Evolutionary conservation across 2,329 filamentous ascomycete species (phyloP), one percentile per base, ranked within the genome.

Genomic region (Aaosphaeria pasadenensis): DNA sequence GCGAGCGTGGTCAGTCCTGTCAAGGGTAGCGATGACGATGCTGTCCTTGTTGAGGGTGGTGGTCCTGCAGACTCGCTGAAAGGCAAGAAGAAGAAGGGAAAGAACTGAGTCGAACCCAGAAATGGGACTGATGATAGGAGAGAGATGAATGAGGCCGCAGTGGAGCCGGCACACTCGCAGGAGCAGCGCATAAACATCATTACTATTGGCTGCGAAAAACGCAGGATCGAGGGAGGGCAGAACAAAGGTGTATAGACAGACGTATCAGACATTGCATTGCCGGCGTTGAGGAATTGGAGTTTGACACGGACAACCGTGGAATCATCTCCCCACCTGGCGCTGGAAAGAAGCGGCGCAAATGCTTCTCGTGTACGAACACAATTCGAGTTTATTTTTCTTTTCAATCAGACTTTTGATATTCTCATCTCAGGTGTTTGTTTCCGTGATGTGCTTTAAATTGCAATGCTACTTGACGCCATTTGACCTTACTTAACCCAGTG

Each of bases 41-140:
- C 84, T 13, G 88, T 95, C 28, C 74, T 95, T 54, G 89, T 95
- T 43, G 88, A 94, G 61, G 72, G 72, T n/a, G 77, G 75, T 45
- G 75, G 74, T 11, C 74, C 76, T 17, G 70, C 71, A 31, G 70
- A 68, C 51, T 64, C 49, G 70, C 69, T 56, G 69, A 72, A 59
- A 73, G 73, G 71, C 75, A 71, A 73, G 58, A 77, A 82, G 74
- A 84, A 80, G 76, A 86, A 84, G 77, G 78, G 75, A 40, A 40
- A 40, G 39, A 13, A 28, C 9, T 40, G 39, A 40, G 7, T 40
- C 39, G 33, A 40, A 24, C 7, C 9, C 17, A 11, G 33, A 36
- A 4, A n/a, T 9, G 33, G 33, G 33, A 9, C 33, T 9, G 2
- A 9, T 36, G 33, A n/a, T 9, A 36, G 33, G 33, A 9, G 33